Evolutionary conservation across 2,329 filamentous ascomycete genomes (phyloP), one percentile per base, ranked within the genome.

Genomic region (Uncinocarpus reesii): DNA sequence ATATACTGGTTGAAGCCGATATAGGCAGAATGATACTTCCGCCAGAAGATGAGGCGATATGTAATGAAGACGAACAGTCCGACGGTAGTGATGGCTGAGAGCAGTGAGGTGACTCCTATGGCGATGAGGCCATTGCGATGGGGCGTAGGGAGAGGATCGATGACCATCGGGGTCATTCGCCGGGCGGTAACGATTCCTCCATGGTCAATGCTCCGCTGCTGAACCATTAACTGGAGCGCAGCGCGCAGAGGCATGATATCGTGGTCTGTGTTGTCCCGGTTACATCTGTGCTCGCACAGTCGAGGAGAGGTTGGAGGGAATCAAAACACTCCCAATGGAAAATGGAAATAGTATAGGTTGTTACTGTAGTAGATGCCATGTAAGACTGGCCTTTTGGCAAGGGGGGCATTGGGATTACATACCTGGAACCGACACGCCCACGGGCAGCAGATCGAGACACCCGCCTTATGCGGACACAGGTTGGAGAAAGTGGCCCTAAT

Each of bases 1-100:
- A 76, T 62, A 47, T 73, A 75, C 60, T 76, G 73, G 53, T 76
- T 76, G 59, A 74, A 71, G 51, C 72, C 71, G 46, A 75, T 72
- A 50, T 72, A 72, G 52, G 70, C 62, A 32, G 64, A 58, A 55
- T 74, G 72, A 51, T 68, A 68, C 47, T 62, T 65, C 40, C 68
- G 64, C 73, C 72, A 76, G 51, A 70, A 70, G 26, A 76, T 56
- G n/a, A 76, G 59, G 20, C 72, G 70, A 52, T 72, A 71, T 7
- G 72, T 74, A 52, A 76, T 70, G 60, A 74, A 75, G 8, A 52
- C 50, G 4, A 76, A 64, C 4, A 76, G 62, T 2, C 53, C 48
- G 2, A 65, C 58, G 3, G 71, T 71, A 21, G 71, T 67, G 36
- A 74, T 42, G 24, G 72, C 59, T 1, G 73, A 75, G 26, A 75